Percentiles rank a stretch among this genome's conserved stretches.
These are phyloP conservation scores for Chlamydomonas incerta DNA, from an alignment of 139 green algal species.

Conservation along the genomic window DNA sequence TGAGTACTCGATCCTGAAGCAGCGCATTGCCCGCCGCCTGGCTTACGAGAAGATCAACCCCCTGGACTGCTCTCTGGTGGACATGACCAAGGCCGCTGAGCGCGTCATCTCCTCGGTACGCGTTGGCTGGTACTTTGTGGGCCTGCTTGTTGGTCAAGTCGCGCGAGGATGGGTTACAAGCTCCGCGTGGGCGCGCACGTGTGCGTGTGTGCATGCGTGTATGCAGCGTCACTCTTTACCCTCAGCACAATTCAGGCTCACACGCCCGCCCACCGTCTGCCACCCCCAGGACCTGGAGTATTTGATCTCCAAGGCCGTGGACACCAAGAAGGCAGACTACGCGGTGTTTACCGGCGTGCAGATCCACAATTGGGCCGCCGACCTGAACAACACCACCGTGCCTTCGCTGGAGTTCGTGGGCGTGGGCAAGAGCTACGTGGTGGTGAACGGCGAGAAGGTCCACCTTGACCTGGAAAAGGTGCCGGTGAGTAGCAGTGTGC, in stretches of 20 bases:
- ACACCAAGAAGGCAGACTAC: conserved; percentile 87
- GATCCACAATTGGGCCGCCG: conserved; percentile 84
- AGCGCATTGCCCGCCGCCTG: conserved; percentile 76
- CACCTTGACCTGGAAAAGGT: conserved; percentile 78
- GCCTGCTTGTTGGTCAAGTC: background rate
- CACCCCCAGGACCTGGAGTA: conserved; percentile 83
- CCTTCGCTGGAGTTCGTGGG: conserved; percentile 81
- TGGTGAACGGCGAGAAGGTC: conserved; percentile 79
- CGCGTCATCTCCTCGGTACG: conserved; percentile 79
- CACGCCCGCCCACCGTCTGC: too few species aligned
- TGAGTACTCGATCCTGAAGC: conserved; percentile 88
- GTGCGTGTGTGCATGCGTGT: background rate
- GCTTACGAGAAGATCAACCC: conserved; percentile 56
- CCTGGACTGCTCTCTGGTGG: conserved; percentile 59
- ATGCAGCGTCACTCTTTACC: too few species aligned
- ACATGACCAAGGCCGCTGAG: conserved; percentile 83
- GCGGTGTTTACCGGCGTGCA: conserved; percentile 90
- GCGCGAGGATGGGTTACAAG: too few species aligned
- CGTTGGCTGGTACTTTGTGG: too few species aligned
- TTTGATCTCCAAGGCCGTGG: conserved; percentile 86
- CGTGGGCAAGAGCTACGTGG: conserved; percentile 74
- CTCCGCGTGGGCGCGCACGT: too few species aligned
- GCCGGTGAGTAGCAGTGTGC: conserved; percentile 24
- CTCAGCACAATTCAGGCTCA: too few species aligned
- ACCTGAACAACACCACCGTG: conserved; percentile 52